Base-by-base conservation (phyloP, 306 rosid species). In the Geum urbanum region DNA sequence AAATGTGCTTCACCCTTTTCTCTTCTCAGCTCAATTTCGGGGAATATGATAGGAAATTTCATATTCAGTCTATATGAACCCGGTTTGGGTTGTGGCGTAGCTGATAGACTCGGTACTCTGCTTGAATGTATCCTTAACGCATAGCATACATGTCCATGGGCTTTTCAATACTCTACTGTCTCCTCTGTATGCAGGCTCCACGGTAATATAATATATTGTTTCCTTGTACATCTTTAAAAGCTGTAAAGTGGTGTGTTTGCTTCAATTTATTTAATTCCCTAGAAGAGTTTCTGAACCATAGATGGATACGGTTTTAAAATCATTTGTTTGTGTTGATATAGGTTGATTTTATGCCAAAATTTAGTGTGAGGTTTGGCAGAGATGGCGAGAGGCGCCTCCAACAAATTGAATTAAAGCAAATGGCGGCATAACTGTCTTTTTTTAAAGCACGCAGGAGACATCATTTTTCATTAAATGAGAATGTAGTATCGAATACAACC, bases 271-370 rank as follows among this genome's bases (percentile, higher is more conserved):
- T n/a, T 51, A 43, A n/a, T 62, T 15, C 20, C 39, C 54, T 69
- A 75, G 66, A 52, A 63, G 58, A 22, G 39, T 53, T 69, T 59
- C 66, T 58, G 70, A 81, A 66, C 41, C 54, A 51, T 55, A 58
- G 53, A 48, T 53, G 11, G 11, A 56, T 78, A 14, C 59, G 69
- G 18, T 72, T 54, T 24, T 80, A 73, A 73, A 74, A 45, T 63
- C 39, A 40, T 80, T 53, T 72, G 24, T 53, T 78, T 77, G 62
- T 83, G 66, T 72, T 69, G 48, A 70, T 86, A 81, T 82, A 92
- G 98, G 98, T 94, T 77, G 96, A 94, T 75, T 94, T 94, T 80
- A 57, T 94, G 87, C 96, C 97, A 64, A 94, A 90, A 84, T 90
- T 94, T 82, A 94, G 96, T 62, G 98, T 94, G 74, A 83, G 95